These are phyloP conservation scores for Ustilago hordei DNA, from an alignment of 1,284 basidiomycete genomes.

Conservation along the genomic window DNA sequence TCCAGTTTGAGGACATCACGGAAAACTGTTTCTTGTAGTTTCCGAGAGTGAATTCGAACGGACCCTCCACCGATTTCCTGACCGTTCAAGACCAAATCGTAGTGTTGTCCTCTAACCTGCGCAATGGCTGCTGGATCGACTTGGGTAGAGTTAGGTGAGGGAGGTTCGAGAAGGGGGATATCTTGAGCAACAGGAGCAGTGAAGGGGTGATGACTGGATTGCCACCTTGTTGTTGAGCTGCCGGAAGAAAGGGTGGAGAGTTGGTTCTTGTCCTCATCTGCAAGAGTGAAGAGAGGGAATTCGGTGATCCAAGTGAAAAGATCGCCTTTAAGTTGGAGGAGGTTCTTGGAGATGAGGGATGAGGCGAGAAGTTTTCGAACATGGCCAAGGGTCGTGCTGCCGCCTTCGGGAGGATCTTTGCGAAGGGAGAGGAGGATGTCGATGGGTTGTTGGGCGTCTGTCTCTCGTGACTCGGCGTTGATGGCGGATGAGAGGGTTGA, in stretches of 20 bases:
- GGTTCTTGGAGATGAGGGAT: slow-evolving; percentile 77
- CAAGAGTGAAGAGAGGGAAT: slow-evolving; percentile 90
- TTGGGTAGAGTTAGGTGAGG: slow-evolving; percentile 3
- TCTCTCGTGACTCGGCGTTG: slow-evolving; percentile 69
- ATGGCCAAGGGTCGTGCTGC: slow-evolving; percentile 84
- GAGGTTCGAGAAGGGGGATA: slow-evolving; percentile 77
- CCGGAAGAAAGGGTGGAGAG: slow-evolving; percentile 72
- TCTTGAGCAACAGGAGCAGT: slow-evolving; percentile 94
- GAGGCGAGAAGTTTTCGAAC: slow-evolving; percentile 77
- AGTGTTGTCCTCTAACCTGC: slow-evolving; percentile 86
- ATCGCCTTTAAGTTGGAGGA: slow-evolving; percentile 71
- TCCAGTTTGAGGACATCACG: slow-evolving; percentile 80
- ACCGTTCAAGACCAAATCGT: slow-evolving; percentile 95
- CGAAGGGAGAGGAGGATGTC: slow-evolving; percentile 49
- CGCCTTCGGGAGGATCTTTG: slow-evolving; percentile 75
- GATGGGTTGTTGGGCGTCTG: slow-evolving; percentile 71
- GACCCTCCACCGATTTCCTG: slow-evolving; percentile 93
- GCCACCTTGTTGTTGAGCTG: slow-evolving; percentile 75
- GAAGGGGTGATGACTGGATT: slow-evolving; percentile 92
- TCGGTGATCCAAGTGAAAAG: slow-evolving; percentile 95
- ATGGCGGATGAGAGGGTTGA: slow-evolving; percentile 68
- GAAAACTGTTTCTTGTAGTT: slow-evolving; percentile 86
- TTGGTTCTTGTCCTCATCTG: slow-evolving; percentile 87
- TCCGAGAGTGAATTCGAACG: slow-evolving; percentile 88
- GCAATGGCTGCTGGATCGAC: slow-evolving; percentile 20